Percentiles rank a stretch among this genome's conserved stretches.
phyloP scores from a whole-genome alignment of 148 eudicot genomes.

The Vaccinium darrowii region DNA sequence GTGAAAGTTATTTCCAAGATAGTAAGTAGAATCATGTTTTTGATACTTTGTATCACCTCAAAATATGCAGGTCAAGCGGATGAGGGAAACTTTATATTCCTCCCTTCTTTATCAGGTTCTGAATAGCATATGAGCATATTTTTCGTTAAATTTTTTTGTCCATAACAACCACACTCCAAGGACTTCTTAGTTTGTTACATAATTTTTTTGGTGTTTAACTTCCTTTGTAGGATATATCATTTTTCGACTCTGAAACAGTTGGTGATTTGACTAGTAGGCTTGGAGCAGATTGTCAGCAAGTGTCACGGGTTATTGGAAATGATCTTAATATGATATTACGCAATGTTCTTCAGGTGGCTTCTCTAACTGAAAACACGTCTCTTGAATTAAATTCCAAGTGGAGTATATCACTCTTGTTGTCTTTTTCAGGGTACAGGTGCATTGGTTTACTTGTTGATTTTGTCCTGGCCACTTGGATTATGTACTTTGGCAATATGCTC shows the following conservation, averaged over 20 bases:
- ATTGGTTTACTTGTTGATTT: slow-evolving; percentile 76
- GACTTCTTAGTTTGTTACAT: slow-evolving; percentile 10
- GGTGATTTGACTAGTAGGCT: slow-evolving; percentile 99
- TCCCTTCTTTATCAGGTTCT: slow-evolving; percentile 85
- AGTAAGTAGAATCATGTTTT: background rate
- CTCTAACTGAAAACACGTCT: slow-evolving; percentile 1
- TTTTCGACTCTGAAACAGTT: slow-evolving; percentile 85
- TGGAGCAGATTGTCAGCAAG: slow-evolving; percentile 99
- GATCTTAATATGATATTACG: slow-evolving; percentile 93
- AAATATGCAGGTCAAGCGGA: slow-evolving; percentile 81
- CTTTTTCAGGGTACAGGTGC: slow-evolving; percentile 78
- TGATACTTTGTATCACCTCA: background rate
- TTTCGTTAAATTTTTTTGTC: slow-evolving; percentile 8
- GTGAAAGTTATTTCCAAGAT: background rate
- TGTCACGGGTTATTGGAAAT: slow-evolving; percentile 95
- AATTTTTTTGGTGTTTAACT: slow-evolving; percentile 1
- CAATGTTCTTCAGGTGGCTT: slow-evolving; percentile 79
- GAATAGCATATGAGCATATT: background rate
- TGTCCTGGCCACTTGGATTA: slow-evolving; percentile 93
- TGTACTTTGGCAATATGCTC: slow-evolving; percentile 77
- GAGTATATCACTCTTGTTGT: slow-evolving; percentile 18
- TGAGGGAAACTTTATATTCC: slow-evolving; percentile 89
- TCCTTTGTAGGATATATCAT: slow-evolving; percentile 73
- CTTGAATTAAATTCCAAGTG: background rate
- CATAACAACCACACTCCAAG: background rate